phyloP scores from a whole-genome alignment of 257 asterid genomes.

The Buddleja alternifolia region DNA sequence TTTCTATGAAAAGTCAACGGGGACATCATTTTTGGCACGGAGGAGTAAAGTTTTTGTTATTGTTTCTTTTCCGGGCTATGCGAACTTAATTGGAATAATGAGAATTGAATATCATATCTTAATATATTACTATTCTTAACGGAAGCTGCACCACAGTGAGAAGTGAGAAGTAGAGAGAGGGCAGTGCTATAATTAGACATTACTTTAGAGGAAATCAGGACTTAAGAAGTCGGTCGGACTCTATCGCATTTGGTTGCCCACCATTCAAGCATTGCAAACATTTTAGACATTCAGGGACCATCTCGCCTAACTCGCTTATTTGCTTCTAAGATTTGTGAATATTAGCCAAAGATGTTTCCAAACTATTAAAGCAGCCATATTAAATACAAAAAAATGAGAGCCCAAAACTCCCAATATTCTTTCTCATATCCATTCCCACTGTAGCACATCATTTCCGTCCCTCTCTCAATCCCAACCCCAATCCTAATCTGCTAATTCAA shows the following conservation, averaged over 20 bases:
- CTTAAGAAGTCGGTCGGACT: neutral
- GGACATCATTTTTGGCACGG: no score
- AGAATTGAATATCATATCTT: neutral
- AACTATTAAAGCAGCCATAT: neutral
- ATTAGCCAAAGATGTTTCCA: conserved; percentile 7
- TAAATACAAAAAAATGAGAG: neutral
- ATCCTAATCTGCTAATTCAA: neutral
- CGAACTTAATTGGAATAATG: conserved; percentile 5
- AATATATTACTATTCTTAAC: neutral
- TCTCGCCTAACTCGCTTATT: neutral
- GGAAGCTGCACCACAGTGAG: neutral
- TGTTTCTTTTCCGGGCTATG: neutral
- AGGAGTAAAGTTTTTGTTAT: neutral
- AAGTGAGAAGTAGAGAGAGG: neutral
- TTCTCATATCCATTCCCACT: neutral
- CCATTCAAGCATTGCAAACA: no score
- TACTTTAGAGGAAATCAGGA: neutral
- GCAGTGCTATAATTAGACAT: neutral
- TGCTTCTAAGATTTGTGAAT: neutral
- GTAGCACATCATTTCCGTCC: neutral
- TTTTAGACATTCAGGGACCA: no score
- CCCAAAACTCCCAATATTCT: neutral
- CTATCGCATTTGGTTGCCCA: conserved; percentile 10
- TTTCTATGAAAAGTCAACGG: no score
- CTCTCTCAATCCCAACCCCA: neutral